A percentile compares a stretch with the other conserved stretches of the same genome.
Conservation (phyloP, 2,329 filamentous ascomycete species). For the Septoria petroselini region DNA sequence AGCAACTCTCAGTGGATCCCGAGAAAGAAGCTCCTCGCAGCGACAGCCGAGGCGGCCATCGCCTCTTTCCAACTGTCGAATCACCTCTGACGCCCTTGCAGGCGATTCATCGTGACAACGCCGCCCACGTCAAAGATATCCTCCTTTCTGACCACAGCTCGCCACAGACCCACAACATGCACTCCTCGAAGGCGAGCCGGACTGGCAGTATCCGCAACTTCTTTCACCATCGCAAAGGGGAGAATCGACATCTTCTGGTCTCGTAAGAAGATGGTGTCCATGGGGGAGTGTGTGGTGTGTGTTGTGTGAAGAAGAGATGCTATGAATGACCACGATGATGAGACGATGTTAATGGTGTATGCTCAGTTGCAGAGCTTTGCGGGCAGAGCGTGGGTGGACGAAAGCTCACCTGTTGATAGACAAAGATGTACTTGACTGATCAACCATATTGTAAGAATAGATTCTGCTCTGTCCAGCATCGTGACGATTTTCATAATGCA, state of each 20-base stretch:
- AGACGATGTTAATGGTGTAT: too few relatives aligned
- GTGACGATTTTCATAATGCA: too few relatives aligned
- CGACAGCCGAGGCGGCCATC: constrained; percentile 8
- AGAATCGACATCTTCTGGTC: constrained; percentile 14
- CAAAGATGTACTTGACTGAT: too few relatives aligned
- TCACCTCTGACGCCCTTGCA: constrained; percentile 21
- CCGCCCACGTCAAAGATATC: constrained; percentile 15
- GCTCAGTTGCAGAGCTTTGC: constrained; percentile 2
- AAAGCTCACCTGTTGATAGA: too few relatives aligned
- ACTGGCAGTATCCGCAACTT: constrained; percentile 20
- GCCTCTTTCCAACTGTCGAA: constrained; percentile 23
- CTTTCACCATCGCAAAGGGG: constrained; percentile 17
- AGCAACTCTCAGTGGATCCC: constrained; percentile 5
- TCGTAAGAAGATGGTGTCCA: constrained; percentile 1
- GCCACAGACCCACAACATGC: constrained; percentile 4
- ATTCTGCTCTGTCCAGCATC: too few relatives aligned
- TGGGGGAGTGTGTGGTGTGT: not conserved
- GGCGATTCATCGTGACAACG: constrained; percentile 13
- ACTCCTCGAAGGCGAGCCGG: constrained; percentile 18
- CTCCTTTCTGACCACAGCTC: constrained; percentile 7
- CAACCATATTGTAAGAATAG: not conserved
- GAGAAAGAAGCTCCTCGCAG: not conserved
- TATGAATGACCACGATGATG: too few relatives aligned
- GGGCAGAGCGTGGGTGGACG: not conserved
- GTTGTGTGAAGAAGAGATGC: not conserved